Evolutionary conservation across 148 eudicot species (phyloP).

Genomic region (Nepenthes mirabilis): DNA sequence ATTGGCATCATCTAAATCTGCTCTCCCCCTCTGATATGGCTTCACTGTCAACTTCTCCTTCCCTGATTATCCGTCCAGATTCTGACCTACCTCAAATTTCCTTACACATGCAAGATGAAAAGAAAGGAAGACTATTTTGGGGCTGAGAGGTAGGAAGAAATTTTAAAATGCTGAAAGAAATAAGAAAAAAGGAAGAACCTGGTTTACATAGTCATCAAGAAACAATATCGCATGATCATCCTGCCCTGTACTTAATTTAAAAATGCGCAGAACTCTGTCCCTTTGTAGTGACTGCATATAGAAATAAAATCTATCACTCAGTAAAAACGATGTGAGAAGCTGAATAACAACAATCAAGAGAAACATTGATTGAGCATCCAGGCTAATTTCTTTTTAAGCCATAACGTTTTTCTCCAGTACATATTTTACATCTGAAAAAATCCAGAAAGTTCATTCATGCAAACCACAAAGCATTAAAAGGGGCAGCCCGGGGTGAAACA

Average conservation of each 20-base stretch:
- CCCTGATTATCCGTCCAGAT: too few relatives aligned
- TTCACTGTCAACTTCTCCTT: too few relatives aligned
- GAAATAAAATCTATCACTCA: not conserved
- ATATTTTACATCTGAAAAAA: not conserved
- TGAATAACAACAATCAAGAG: not conserved
- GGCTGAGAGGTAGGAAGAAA: too few relatives aligned
- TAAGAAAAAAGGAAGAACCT: slow-evolving; percentile 31
- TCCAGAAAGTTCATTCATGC: not conserved
- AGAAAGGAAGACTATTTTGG: too few relatives aligned
- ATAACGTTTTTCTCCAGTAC: not conserved
- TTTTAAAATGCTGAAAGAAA: not conserved
- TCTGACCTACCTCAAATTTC: too few relatives aligned
- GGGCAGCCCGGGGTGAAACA: too few relatives aligned
- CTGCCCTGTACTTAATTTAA: slow-evolving; percentile 88
- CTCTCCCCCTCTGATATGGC: too few relatives aligned
- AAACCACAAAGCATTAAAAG: too few relatives aligned
- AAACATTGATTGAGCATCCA: not conserved
- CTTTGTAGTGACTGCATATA: slow-evolving; percentile 55
- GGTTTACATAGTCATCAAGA: slow-evolving; percentile 67
- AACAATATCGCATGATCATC: slow-evolving; percentile 98
- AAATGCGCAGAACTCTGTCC: slow-evolving; percentile 61
- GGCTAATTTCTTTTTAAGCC: not conserved
- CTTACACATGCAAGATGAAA: too few relatives aligned
- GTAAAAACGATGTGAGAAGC: not conserved
- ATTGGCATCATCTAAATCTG: too few relatives aligned